Percentiles rank a stretch among this genome's conserved stretches.
Evolutionary conservation across 2,329 filamentous ascomycete genomes (phyloP).

Genomic region (Exophiala mesophila): DNA sequence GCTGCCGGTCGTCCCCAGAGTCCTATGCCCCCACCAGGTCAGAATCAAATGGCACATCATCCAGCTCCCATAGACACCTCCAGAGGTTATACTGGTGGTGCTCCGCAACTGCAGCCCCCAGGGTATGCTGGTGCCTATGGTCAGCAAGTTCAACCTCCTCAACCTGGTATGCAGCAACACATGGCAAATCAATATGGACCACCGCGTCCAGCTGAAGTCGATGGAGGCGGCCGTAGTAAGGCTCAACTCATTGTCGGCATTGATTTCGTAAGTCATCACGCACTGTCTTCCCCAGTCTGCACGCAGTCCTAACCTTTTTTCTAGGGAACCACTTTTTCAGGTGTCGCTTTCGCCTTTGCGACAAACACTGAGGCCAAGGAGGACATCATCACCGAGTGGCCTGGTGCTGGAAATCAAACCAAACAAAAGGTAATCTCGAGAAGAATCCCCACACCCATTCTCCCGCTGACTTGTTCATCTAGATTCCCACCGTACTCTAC

Average conservation of each 20-base stretch:
- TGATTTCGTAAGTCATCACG: constrained; percentile 70
- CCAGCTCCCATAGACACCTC: constrained; percentile 53
- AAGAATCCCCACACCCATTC: background rate
- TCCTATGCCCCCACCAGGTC: constrained; percentile 45
- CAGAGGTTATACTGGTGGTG: constrained; percentile 46
- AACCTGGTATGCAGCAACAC: constrained; percentile 29
- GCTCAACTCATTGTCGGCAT: constrained; percentile 97
- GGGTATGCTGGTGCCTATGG: constrained; percentile 44
- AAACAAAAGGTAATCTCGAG: constrained; percentile 78
- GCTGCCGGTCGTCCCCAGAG: constrained; percentile 48
- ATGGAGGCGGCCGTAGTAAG: constrained; percentile 84
- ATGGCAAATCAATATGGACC: constrained; percentile 29
- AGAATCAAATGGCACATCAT: constrained; percentile 40
- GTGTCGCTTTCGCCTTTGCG: constrained; percentile 86
- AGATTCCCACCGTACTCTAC: constrained; percentile 99
- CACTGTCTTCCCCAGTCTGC: background rate
- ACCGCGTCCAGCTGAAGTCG: constrained; percentile 59
- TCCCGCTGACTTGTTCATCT: constrained; percentile 3
- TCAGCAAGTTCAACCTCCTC: constrained; percentile 23
- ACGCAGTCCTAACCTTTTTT: constrained; percentile 6
- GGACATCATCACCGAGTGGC: constrained; percentile 99
- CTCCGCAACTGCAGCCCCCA: constrained; percentile 34
- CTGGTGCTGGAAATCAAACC: constrained; percentile 91
- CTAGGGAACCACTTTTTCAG: constrained; percentile 94
- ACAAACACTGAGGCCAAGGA: constrained; percentile 97